Conservation (phyloP, 805 yeast species). For the Trichomonascus vanleenenianus region DNA sequence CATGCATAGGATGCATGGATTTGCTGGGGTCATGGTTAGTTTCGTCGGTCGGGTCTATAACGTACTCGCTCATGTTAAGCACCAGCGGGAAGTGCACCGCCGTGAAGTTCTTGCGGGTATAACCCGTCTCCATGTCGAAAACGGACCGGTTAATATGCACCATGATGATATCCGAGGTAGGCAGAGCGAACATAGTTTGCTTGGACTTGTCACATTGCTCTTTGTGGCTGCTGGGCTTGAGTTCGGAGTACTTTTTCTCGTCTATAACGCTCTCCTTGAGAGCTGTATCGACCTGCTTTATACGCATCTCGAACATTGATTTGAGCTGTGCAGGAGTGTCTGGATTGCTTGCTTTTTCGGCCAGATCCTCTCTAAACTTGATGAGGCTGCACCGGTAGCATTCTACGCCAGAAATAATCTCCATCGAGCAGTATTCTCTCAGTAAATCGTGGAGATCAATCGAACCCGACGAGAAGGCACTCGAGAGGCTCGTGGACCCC, state of each 20-base stretch:
- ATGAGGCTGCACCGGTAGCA: conserved; percentile 85
- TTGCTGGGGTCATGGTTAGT: conserved; percentile 69
- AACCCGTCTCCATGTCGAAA: conserved; percentile 79
- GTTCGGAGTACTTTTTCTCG: conserved; percentile 66
- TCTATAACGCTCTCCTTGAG: conserved; percentile 60
- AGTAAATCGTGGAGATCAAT: conserved; percentile 21
- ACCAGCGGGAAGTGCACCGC: conserved; percentile 67
- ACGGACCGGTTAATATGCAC: conserved; percentile 91
- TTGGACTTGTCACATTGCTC: conserved; percentile 75
- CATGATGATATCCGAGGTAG: conserved; percentile 57
- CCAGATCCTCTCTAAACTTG: conserved; percentile 25
- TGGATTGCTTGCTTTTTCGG: conserved; percentile 5
- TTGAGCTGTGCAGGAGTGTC: background rate
- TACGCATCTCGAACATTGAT: conserved; percentile 36
- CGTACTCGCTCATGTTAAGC: conserved; percentile 60
- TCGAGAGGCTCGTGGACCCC: conserved; percentile 3
- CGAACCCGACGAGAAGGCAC: background rate
- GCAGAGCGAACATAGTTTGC: conserved; percentile 71
- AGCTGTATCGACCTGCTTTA: conserved; percentile 43
- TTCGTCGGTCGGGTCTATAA: conserved; percentile 54
- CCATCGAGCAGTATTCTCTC: conserved; percentile 43
- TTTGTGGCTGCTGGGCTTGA: conserved; percentile 68
- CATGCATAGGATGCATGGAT: conserved; percentile 38
- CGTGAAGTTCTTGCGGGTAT: conserved; percentile 77
- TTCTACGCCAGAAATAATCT: conserved; percentile 85